phyloP scores from a whole-genome alignment of 2,329 filamentous ascomycete genomes.

The Beauveria brongniartii region DNA sequence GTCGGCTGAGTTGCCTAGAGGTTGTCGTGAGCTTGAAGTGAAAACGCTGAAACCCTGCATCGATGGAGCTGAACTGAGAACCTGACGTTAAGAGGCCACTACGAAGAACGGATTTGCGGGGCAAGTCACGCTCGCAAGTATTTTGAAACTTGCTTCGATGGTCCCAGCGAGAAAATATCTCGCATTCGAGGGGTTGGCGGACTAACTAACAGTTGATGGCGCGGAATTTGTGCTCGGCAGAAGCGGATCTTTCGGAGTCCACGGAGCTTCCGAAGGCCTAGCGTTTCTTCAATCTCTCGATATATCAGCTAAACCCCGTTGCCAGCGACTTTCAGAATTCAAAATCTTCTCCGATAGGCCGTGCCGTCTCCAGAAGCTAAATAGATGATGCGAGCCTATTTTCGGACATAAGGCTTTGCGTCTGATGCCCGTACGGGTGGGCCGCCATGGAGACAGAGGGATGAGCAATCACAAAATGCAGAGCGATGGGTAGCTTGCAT shows the following conservation, averaged over 20 bases:
- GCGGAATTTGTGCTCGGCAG: background rate
- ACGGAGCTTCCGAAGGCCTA: background rate
- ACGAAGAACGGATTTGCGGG: background rate
- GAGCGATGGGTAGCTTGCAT: background rate
- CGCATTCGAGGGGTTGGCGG: background rate
- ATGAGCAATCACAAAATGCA: background rate
- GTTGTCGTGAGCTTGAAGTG: constrained; percentile 39
- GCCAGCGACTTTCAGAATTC: background rate
- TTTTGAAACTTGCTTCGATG: background rate
- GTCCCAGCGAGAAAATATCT: background rate
- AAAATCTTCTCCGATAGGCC: background rate
- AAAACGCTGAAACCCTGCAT: constrained; percentile 9
- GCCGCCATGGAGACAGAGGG: background rate
- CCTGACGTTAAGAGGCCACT: background rate
- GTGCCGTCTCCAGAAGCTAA: background rate
- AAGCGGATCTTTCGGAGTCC: background rate
- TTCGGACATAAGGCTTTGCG: background rate
- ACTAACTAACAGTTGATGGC: background rate
- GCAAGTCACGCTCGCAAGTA: background rate
- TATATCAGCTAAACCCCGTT: background rate
- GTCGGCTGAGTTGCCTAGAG: constrained; percentile 45
- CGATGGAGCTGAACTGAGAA: background rate
- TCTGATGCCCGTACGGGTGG: background rate
- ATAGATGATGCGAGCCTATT: no score
- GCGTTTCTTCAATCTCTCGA: background rate